Percentiles rank a stretch among this genome's conserved stretches.
Conservation (phyloP, 148 eudicot genomes). For the Simmondsia chinensis region DNA sequence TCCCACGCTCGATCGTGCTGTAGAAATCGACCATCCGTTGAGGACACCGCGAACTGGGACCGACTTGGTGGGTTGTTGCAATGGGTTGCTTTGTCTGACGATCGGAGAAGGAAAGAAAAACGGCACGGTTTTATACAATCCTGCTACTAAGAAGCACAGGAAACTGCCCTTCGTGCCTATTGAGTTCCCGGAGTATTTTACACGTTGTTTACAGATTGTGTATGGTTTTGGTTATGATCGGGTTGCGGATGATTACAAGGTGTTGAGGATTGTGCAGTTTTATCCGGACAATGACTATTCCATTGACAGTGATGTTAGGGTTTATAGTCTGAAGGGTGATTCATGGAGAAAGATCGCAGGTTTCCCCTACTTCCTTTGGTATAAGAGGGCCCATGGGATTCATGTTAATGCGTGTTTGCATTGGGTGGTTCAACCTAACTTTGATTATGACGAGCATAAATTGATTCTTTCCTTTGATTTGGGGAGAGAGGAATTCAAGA, state of each 20-base stretch:
- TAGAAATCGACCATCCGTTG: background rate
- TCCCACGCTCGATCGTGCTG: background rate
- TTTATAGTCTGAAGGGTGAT: slow-evolving; percentile 16
- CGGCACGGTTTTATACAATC: slow-evolving; percentile 17
- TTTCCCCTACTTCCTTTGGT: slow-evolving; percentile 18
- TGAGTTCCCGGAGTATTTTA: background rate
- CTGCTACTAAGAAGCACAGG: slow-evolving; percentile 4
- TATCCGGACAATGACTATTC: background rate
- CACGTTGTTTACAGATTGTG: background rate
- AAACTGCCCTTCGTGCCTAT: slow-evolving; percentile 3
- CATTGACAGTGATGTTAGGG: background rate
- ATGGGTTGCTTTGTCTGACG: slow-evolving; percentile 10
- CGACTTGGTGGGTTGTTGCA: slow-evolving; percentile 6
- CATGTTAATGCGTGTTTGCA: slow-evolving; percentile 18
- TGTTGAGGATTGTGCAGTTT: slow-evolving; percentile 7
- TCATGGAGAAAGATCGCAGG: slow-evolving; percentile 10
- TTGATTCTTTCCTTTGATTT: slow-evolving; percentile 20
- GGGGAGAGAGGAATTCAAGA: slow-evolving; percentile 9
- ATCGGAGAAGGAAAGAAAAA: background rate
- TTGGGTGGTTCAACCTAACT: slow-evolving; percentile 8
- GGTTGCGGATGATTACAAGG: slow-evolving; percentile 21
- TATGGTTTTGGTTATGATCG: slow-evolving; percentile 25
- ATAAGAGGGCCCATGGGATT: slow-evolving; percentile 18
- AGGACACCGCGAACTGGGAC: background rate
- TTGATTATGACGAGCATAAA: background rate